A percentile compares a stretch with the other conserved stretches of the same genome.
These are phyloP conservation scores for Magnusiomyces sp. DNA, from an alignment of 1,139 yeast genomes.

Conservation along the genomic window DNA sequence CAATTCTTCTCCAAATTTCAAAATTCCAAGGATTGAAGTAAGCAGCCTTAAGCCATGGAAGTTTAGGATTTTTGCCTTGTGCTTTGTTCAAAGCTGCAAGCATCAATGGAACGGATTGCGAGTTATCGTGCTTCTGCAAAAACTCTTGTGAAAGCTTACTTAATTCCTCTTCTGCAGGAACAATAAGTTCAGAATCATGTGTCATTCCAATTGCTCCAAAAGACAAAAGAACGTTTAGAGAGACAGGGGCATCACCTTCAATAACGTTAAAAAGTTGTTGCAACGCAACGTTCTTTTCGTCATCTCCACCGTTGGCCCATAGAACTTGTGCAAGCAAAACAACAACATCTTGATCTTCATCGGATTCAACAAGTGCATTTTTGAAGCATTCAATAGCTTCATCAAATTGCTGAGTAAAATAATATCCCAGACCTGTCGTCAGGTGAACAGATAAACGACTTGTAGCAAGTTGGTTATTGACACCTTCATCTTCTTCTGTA, in stretches of 20 bases:
- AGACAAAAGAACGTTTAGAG: conserved; percentile 56
- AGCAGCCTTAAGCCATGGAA: conserved; percentile 62
- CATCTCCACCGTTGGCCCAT: conserved; percentile 61
- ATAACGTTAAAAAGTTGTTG: conserved; percentile 44
- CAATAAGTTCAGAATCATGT: conserved; percentile 51
- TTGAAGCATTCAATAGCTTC: conserved; percentile 61
- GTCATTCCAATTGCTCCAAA: conserved; percentile 74
- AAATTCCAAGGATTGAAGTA: conserved; percentile 64
- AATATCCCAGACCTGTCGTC: conserved; percentile 61
- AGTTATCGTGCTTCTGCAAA: conserved; percentile 44
- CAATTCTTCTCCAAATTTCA: conserved; percentile 59
- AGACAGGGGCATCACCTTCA: conserved; percentile 45
- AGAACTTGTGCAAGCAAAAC: conserved; percentile 70
- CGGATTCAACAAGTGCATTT: conserved; percentile 47
- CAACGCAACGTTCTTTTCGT: conserved; percentile 73
- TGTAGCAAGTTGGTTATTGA: conserved; percentile 17
- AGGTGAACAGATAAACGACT: conserved; percentile 50
- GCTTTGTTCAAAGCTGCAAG: conserved; percentile 37
- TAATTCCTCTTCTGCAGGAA: conserved; percentile 62
- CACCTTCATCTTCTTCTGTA: conserved; percentile 26
- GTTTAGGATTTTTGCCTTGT: conserved; percentile 18
- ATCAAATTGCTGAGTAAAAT: conserved; percentile 54
- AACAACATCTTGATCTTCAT: conserved; percentile 53
- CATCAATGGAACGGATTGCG: conserved; percentile 39
- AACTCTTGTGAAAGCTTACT: conserved; percentile 42